phyloP scores from a whole-genome alignment of 2,329 filamentous ascomycete genomes.

The Trichoderma sp. region DNA sequence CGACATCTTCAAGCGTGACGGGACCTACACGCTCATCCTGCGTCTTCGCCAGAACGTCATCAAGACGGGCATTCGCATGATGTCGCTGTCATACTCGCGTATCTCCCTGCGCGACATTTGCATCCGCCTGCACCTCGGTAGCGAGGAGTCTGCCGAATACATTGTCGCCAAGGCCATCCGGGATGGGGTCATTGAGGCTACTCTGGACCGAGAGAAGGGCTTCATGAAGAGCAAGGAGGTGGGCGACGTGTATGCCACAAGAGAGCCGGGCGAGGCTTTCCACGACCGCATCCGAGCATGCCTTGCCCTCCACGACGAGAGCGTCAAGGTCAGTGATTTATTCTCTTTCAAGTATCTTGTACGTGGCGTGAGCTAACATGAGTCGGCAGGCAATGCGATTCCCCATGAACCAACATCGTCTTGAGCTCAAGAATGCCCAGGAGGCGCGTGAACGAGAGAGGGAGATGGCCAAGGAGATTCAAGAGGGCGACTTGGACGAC shows the following conservation, averaged over 20 bases:
- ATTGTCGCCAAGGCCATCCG: constrained; percentile 98
- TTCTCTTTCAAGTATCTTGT: background rate
- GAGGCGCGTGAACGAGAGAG: constrained; percentile 96
- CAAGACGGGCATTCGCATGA: constrained; percentile 98
- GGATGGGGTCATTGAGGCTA: constrained; percentile 95
- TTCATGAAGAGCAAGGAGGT: constrained; percentile 99
- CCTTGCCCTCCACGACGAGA: constrained; percentile 91
- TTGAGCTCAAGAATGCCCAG: constrained; percentile 97
- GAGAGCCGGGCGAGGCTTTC: constrained; percentile 95
- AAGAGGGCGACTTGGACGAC: constrained; percentile 94
- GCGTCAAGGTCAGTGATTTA: constrained; percentile 76
- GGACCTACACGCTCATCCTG: constrained; percentile 92
- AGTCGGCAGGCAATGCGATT: constrained; percentile 86
- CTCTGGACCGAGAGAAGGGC: constrained; percentile 87
- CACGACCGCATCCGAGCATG: constrained; percentile 95
- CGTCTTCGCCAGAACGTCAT: constrained; percentile 97
- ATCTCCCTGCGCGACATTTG: constrained; percentile 98
- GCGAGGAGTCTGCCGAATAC: constrained; percentile 97
- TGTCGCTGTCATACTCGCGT: constrained; percentile 95
- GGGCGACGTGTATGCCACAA: constrained; percentile 92
- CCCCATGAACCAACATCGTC: constrained; percentile 97
- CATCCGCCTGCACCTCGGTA: constrained; percentile 88
- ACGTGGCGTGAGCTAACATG: background rate
- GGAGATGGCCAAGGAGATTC: constrained; percentile 98
- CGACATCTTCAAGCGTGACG: constrained; percentile 85